Base-by-base conservation (phyloP, 257 asterid species). In the Catharanthus roseus region DNA sequence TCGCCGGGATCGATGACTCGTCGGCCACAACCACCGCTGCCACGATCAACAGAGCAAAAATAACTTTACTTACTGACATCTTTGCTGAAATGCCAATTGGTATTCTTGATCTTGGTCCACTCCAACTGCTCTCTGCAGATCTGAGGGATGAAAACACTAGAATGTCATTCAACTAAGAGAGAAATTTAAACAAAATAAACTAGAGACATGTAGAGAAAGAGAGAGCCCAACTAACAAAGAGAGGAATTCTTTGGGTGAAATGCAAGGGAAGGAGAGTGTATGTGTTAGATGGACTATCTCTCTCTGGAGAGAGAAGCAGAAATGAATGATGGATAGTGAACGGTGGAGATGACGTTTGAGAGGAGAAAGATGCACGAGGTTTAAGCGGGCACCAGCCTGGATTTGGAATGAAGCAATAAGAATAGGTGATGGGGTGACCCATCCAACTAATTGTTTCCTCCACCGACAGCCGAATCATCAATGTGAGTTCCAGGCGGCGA, bases 221-320 rank as follows among this genome's bases (percentile, higher is more conserved):
- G 65, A 15, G 15, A 38, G 51, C 26, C 54, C 57, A 51, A 64
- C 70, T 42, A 36, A 55, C 55, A 3, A 11, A 55, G 68, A 55
- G 58, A 42, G 45, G 57, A 70, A 21, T 24, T 49, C 65, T 45
- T 47, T 71, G 83, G 70, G 77, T 79, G 85, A 63, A 83, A 83
- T 65, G 72, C 64, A 67, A 79, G 55, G 72, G 73, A 64, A 70
- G 69, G 49, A 55, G 38, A 53, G 51, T 18, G 19, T 45, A 4
- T 5, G 51, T 21, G 78, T 75, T 73, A 75, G 86, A 79, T 80
- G 81, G 34, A n/a, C 75, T 57, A 53, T 78, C 85, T 75, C 71
- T 34, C 3, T 85, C 84, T 71, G 58, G 29, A 21, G 53, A 70
- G 62, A 31, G 31, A 29, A 41, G 55, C 3, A 63, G 68, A 4